Base-by-base conservation (phyloP, 1,284 basidiomycete species). In the Rugosomyces carneus region DNA sequence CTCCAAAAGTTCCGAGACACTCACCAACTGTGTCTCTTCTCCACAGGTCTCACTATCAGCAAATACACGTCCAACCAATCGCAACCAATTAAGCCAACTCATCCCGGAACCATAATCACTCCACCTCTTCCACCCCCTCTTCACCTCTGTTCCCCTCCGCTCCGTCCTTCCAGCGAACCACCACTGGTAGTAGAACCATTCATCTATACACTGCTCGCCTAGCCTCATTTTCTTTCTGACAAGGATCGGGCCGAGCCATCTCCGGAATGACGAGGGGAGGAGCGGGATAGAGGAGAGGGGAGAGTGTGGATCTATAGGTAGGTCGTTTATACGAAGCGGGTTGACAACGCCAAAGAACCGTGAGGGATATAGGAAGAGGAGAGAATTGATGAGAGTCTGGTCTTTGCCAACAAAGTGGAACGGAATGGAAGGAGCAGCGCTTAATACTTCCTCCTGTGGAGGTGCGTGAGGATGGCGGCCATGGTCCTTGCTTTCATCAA, bases 361-460 rank as follows among this genome's bases (percentile, higher is more conserved):
- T 3, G 63, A 56, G 1, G 76, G 71, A 56, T 67, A 69, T 21
- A 76, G 66, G 21, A 78, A 56, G 49, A 77, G 57, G 38, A 79
- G 60, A 1, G 72, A 57, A 52, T 78, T 78, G 51, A 76, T 69
- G 21, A 79, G 52, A 0, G 70, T 70, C 53, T 78, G 72, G 57
- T 78, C 76, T 56, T 76, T 76, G 3, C 76, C 76, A 13, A 77
- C 72, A 53, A 79, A 79, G 21, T 67, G 52, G 24, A 64, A 66
- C 15, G 58, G 60, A 35, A 10, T 26, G 21, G 23, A 41, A 1
- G 6, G 16, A 19, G 37, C 39, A 16, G 21, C 15, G 15, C 31
- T 27, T 42, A 43, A 13, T 8, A 20, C 34, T 21, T 24, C 20
- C 13, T 21, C 21, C n/a, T 23, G 18, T 3, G 24, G 40, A 35